Evolutionary conservation across 768 basidiomycete genomes (phyloP).

Genomic region (Pleurotus sapidus): DNA sequence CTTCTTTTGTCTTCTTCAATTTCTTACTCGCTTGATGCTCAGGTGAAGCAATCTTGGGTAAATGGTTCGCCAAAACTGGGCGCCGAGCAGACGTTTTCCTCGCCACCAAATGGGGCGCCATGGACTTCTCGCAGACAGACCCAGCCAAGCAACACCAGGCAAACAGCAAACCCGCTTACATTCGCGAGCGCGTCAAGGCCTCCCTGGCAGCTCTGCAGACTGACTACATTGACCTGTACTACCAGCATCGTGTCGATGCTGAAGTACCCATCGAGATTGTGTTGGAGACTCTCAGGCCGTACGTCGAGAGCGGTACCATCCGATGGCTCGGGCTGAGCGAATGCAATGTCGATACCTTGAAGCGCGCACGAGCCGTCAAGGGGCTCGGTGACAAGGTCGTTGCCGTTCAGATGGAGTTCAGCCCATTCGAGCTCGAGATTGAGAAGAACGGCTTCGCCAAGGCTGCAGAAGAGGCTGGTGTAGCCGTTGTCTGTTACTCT

Average conservation of each 20-base stretch:
- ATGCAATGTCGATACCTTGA: conserved; percentile 22
- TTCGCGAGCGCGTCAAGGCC: conserved; percentile 11
- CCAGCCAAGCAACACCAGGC: not conserved
- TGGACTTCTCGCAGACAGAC: conserved; percentile 13
- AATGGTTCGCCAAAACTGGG: conserved; percentile 21
- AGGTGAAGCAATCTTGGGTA: conserved; percentile 20
- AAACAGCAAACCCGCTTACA: conserved; percentile 16
- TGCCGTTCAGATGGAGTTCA: conserved; percentile 29
- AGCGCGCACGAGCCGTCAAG: conserved; percentile 25
- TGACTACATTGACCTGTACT: conserved; percentile 23
- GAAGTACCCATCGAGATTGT: conserved; percentile 27
- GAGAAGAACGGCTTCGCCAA: conserved; percentile 28
- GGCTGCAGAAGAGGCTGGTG: conserved; percentile 24
- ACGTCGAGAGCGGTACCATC: conserved; percentile 26
- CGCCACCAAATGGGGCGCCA: conserved; percentile 23
- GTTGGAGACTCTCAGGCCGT: conserved; percentile 30
- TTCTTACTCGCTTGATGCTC: too few relatives aligned
- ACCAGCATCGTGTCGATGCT: conserved; percentile 30
- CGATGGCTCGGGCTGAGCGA: conserved; percentile 32
- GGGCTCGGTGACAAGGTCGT: conserved; percentile 23
- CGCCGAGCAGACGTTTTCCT: conserved; percentile 22
- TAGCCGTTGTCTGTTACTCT: conserved; percentile 28
- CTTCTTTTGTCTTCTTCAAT: not conserved
- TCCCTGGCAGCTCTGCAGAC: conserved; percentile 16
- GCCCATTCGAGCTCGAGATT: conserved; percentile 19